A percentile compares a stretch with the other conserved stretches of the same genome.
Conservation (phyloP, 345 rosid genomes). For the Ceriops decandra region DNA sequence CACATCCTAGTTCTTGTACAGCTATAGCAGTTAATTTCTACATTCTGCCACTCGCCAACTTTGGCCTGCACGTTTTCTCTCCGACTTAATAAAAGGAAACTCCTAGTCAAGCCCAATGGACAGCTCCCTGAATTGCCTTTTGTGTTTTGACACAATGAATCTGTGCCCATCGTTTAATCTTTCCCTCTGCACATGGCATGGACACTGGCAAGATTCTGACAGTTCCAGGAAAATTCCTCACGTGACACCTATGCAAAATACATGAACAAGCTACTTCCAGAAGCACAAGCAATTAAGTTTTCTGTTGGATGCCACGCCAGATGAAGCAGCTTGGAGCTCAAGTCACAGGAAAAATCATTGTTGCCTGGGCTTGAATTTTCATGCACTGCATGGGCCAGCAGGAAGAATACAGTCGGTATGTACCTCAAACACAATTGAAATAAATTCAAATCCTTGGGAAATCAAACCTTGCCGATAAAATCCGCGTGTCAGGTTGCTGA, state of each 20-base stretch:
- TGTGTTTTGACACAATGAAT: too few species aligned
- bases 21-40: too few species aligned
- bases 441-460: not conserved
- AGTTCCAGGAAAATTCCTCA: not conserved
- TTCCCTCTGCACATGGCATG: too few species aligned
- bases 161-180: too few species aligned
- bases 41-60: too few species aligned
- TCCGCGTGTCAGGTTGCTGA: conserved; percentile 55
- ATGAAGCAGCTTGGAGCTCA: conserved; percentile 48
- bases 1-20: too few species aligned
- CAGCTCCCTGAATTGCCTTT: too few species aligned
- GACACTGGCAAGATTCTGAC: not conserved
- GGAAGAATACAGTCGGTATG: not conserved
- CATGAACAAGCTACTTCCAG: conserved; percentile 57
- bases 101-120: too few species aligned
- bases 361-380: conserved; percentile 28
- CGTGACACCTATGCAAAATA: conserved; percentile 34
- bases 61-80: too few species aligned
- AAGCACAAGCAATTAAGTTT: conserved; percentile 53
- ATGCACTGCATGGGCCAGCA: conserved; percentile 24
- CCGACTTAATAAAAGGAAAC: too few species aligned
- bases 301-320: conserved; percentile 58
- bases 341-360: conserved; percentile 29
- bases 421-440: not conserved
- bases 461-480: conserved; percentile 48